Base-by-base conservation (phyloP, 306 rosid species). In the Amphicarpaea edgeworthii region DNA sequence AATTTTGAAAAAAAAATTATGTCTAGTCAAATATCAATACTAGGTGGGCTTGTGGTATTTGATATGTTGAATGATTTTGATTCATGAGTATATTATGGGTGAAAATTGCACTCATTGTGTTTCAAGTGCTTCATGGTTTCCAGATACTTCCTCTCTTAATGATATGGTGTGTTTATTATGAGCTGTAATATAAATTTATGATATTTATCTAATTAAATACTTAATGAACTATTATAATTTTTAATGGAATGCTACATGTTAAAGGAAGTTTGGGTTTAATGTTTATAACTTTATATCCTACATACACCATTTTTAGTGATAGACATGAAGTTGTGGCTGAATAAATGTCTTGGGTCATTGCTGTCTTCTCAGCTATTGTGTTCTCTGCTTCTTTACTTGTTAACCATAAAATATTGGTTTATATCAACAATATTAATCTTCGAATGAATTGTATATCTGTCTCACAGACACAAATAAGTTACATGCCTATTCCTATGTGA, bases 1-100 rank as follows among this genome's bases (percentile, higher is more conserved):
- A 24, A 53, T 73, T 69, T 68, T 75, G 32, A 63, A 30, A n/a
- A n/a, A n/a, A n/a, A n/a, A n/a, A 49, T 72, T 26, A 43, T 69
- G 73, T 42, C 28, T 30, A 8, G 63, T 26, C 42, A 10, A 70
- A 42, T 12, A 26, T 26, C 30, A 62, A 41, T 59, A 74, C 59
- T 54, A 49, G 26, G 21, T 12, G 28, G 49, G 63, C 40, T 83
- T 8, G 24, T 53, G 68, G 15, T 59, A 67, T 67, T 26, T 82
- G 43, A 72, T 62, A n/a, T n/a, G 21, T 46, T 43, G 64, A 28
- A 49, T 64, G 32, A 47, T 57, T 34, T 77, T 77, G 77, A 23
- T 24, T 47, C 21, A 2, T n/a, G n/a, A n/a, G n/a, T n/a, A n/a
- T 12, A 54, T 49, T 49, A 34, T 40, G 19, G 68, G 46, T 43